Conservation (phyloP, 2,329 filamentous ascomycete genomes). For the Immersiporthe knoxdaviesiana region DNA sequence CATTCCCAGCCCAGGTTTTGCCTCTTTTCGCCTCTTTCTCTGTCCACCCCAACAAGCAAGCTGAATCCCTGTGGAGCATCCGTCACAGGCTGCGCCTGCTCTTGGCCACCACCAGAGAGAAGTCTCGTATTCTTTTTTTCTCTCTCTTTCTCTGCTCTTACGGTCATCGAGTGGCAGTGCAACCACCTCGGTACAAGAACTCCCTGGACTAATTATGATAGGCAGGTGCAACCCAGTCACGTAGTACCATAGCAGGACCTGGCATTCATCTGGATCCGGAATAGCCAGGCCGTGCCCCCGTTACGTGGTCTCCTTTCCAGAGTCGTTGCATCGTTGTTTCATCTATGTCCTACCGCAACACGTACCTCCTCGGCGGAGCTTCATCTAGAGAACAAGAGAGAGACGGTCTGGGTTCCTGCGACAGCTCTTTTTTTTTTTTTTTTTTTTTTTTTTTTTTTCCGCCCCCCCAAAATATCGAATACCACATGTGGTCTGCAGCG, state of each 20-base stretch:
- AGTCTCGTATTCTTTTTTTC: background rate
- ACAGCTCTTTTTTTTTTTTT: background rate
- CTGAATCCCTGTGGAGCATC: background rate
- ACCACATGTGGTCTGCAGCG: background rate
- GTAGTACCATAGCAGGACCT: background rate
- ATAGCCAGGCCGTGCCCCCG: background rate
- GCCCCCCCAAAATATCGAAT: too few relatives aligned
- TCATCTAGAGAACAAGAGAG: background rate
- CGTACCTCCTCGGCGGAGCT: background rate
- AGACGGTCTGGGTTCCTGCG: background rate
- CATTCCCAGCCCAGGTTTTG: background rate
- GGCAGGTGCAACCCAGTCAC: background rate
- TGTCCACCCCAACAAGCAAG: background rate
- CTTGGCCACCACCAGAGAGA: background rate
- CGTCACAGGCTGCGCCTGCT: background rate
- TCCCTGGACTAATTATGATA: too few relatives aligned
- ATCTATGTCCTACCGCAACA: conserved; percentile 9
- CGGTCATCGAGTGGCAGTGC: conserved; percentile 13
- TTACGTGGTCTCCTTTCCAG: background rate
- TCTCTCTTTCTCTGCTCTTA: background rate
- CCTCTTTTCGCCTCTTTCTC: too few relatives aligned
- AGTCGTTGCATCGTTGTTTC: conserved; percentile 20
- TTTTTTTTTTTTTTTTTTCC: too few relatives aligned
- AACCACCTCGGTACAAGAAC: background rate
- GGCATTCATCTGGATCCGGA: background rate